Evolutionary conservation across 192 early-diverging fungal species (phyloP).

Genomic region (Backusella australiensis): DNA sequence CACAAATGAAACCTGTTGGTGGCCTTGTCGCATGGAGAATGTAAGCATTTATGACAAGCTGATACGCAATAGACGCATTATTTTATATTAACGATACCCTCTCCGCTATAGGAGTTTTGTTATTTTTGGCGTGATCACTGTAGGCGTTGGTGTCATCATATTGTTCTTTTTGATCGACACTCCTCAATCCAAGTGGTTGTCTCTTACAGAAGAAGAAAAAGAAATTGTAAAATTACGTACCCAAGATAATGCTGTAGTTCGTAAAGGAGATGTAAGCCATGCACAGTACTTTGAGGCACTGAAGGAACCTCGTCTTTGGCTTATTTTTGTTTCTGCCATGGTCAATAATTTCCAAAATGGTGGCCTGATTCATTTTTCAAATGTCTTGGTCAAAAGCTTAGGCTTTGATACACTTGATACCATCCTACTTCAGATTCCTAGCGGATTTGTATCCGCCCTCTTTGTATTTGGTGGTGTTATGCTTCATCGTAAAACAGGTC

Average conservation of each 20-base stretch:
- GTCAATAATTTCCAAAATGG: slow-evolving; percentile 2
- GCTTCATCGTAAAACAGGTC: not conserved
- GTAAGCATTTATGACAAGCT: not conserved
- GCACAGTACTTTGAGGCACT: slow-evolving; percentile 12
- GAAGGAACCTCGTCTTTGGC: slow-evolving; percentile 10
- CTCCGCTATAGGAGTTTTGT: slow-evolving; percentile 12
- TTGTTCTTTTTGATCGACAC: slow-evolving; percentile 17
- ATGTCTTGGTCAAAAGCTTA: slow-evolving; percentile 11
- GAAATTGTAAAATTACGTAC: slow-evolving; percentile 17
- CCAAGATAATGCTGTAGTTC: slow-evolving; percentile 13
- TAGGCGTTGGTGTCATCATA: slow-evolving; percentile 5
- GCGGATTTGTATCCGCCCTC: not conserved
- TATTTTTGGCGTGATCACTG: slow-evolving; percentile 15
- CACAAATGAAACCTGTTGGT: slow-evolving; percentile 10
- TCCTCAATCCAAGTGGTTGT: slow-evolving; percentile 7
- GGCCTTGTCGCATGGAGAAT: slow-evolving; percentile 12
- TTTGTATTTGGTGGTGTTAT: not conserved
- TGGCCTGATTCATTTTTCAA: slow-evolving; percentile 11
- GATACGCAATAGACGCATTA: not conserved
- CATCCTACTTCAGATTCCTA: slow-evolving; percentile 8
- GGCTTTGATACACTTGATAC: slow-evolving; percentile 16
- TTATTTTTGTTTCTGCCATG: not conserved
- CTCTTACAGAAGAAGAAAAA: slow-evolving; percentile 23
- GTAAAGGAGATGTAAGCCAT: not conserved
- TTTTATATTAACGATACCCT: not conserved